Base-by-base conservation (phyloP, 108 stramenopile genomes). In the Pseudonitzschia multistriata region DNA sequence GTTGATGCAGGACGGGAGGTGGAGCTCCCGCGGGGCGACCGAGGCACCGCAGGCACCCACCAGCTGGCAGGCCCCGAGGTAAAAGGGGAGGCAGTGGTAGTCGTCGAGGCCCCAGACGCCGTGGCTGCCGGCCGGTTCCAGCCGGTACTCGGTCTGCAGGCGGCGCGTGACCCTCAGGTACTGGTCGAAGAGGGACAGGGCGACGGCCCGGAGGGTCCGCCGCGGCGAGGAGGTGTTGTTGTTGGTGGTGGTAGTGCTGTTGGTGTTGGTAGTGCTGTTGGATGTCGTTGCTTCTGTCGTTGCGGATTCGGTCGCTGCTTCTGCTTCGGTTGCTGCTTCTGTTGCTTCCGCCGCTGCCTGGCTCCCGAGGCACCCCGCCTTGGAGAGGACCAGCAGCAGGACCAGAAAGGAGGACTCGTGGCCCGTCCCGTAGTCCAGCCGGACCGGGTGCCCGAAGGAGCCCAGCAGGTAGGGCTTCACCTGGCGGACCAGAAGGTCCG, bases 81-180 rank as follows among this genome's bases (percentile, higher is more conserved):
- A 90, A 75, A 97, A 98, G 3, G 95, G 92, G 31, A 98, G 74
- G 72, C 96, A 97, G 70, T 98, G 95, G 77, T 96, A 97, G 73
- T 98, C 97, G 69, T 98, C 97, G 60, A 98, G 71, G 35, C 97
- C 97, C 97, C 97, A 98, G 22, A 98, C 97, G 24, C 97, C 93
- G 69, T 94, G 93, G 28, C 86, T 88, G 22, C 97, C 97, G 5
- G 97, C 97, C 17, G 97, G 97, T 79, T 98, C 97, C 2, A 98
- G 81, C 77, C 92, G 83, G 81, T 98, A 98, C 29, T 89, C 89
- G 56, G 80, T 77, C 72, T 95, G 94, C 49, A 95, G 52, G n/a
- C 85, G 78, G 31, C 88, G 71, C 21, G 88, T 89, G 13, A 90
- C 89, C 40, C 80, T 70, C 13, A 95, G 70, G 71, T 95, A 95